These are phyloP conservation scores for Eutrema japonicum DNA, from an alignment of 345 rosid genomes.

Conservation along the genomic window DNA sequence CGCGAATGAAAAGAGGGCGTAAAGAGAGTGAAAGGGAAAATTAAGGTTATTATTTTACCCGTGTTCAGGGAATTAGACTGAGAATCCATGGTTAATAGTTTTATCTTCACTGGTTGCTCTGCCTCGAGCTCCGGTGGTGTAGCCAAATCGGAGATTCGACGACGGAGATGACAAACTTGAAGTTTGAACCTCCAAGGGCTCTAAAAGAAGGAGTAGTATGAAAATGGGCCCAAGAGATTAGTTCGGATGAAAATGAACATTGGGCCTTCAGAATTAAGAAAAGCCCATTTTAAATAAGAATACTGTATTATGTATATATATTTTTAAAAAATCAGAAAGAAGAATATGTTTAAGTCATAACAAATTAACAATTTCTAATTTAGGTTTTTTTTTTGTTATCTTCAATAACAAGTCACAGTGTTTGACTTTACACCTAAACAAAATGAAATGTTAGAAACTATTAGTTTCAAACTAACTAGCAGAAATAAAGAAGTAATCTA, in stretches of 20 bases:
- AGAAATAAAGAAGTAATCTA: neutral
- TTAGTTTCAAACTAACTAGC: neutral
- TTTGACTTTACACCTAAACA: neutral
- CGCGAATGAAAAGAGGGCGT: neutral
- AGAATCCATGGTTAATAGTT: constrained; percentile 30
- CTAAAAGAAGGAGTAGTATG: neutral
- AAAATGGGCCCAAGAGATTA: neutral
- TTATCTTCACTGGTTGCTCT: constrained; percentile 28
- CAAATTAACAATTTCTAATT: neutral
- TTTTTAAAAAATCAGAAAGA: no score
- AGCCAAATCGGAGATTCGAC: constrained; percentile 23
- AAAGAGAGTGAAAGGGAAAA: neutral
- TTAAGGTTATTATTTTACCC: constrained; percentile 16
- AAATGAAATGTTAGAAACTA: neutral
- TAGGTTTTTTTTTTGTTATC: neutral
- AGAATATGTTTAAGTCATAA: neutral
- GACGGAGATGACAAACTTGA: neutral
- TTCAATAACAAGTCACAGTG: neutral
- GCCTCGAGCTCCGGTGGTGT: constrained; percentile 14
- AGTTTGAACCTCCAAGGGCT: neutral
- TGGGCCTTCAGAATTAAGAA: neutral
- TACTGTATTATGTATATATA: no score
- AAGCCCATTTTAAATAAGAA: neutral
- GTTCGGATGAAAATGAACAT: neutral
- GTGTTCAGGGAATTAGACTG: constrained; percentile 54